Evolutionary conservation across 208 protist species (phyloP).

Genomic region (Trypanosoma brucei): DNA sequence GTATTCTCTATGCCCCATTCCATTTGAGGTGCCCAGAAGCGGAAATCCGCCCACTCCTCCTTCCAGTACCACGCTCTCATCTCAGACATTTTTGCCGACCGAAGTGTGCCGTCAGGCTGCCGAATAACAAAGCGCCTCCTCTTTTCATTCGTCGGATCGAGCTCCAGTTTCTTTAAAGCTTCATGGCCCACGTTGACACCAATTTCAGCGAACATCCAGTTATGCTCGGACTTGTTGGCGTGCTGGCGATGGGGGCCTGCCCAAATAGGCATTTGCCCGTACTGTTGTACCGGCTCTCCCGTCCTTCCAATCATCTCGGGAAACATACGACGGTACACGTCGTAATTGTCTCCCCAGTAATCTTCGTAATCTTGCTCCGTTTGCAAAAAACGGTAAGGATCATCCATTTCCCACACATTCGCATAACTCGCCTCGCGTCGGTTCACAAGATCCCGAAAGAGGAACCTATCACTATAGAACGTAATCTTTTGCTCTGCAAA

Average conservation of each 20-base stretch:
- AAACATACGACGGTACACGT: constrained; percentile 91
- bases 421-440: constrained; percentile 91
- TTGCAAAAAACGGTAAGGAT: constrained; percentile 92
- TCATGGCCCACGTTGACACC: constrained; percentile 92
- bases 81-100: constrained; percentile 93
- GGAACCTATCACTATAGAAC: constrained; percentile 92
- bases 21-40: constrained; percentile 93
- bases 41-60: constrained; percentile 93
- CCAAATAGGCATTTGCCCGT: constrained; percentile 91
- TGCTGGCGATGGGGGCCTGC: constrained; percentile 87
- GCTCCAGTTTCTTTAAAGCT: constrained; percentile 88
- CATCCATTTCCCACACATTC: constrained; percentile 94
- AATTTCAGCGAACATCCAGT: constrained; percentile 95
- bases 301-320: constrained; percentile 91
- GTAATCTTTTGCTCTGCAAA: constrained; percentile 93
- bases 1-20: constrained; percentile 92
- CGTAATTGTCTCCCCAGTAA: constrained; percentile 94
- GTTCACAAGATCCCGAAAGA: constrained; percentile 91
- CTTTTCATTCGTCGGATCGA: constrained; percentile 92
- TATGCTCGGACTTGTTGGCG: constrained; percentile 90
- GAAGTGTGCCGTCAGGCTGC: constrained; percentile 90
- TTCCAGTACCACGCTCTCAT: constrained; percentile 95
- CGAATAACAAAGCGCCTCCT: constrained; percentile 89
- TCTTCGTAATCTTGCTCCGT: constrained; percentile 92
- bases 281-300: constrained; percentile 91